A percentile compares a stretch with the other conserved stretches of the same genome.
phyloP scores from a whole-genome alignment of 2,329 filamentous ascomycete genomes.

The Aplosporella prunicola region DNA sequence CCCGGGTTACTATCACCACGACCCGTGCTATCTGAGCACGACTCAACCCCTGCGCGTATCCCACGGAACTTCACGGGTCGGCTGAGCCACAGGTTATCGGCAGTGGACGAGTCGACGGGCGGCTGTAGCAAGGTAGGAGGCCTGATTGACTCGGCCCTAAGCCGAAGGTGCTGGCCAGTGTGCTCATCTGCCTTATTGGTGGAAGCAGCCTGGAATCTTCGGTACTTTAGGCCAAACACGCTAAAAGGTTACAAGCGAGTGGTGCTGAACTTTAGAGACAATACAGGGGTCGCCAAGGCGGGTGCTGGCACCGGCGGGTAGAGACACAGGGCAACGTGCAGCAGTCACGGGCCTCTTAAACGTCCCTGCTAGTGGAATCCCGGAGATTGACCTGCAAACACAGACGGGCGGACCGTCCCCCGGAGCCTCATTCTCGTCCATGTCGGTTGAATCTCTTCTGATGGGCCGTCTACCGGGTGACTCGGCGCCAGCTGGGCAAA shows the following conservation, averaged over 20 bases:
- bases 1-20: too few relatives aligned
- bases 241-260: neutral
- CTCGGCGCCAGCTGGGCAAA: too few relatives aligned
- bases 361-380: neutral
- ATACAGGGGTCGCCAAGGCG: constrained; percentile 3
- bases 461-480: neutral
- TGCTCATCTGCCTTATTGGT: constrained; percentile 2
- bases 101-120: too few relatives aligned
- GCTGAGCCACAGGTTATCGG: too few relatives aligned
- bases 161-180: too few relatives aligned
- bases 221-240: constrained; percentile 1
- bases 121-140: too few relatives aligned
- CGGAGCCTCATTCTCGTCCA: neutral
- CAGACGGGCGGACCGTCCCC: constrained; percentile 1
- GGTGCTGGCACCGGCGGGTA: too few relatives aligned
- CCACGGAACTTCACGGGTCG: too few relatives aligned
- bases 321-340: neutral
- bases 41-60: too few relatives aligned
- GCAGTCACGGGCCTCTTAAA: neutral
- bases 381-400: constrained; percentile 5
- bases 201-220: constrained; percentile 1
- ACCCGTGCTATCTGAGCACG: too few relatives aligned
- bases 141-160: too few relatives aligned
- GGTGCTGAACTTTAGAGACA: neutral
- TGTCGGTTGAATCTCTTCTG: constrained; percentile 3